These are phyloP conservation scores for Parmelia sp. DNA, from an alignment of 495 filamentous ascomycete genomes.

Conservation along the genomic window DNA sequence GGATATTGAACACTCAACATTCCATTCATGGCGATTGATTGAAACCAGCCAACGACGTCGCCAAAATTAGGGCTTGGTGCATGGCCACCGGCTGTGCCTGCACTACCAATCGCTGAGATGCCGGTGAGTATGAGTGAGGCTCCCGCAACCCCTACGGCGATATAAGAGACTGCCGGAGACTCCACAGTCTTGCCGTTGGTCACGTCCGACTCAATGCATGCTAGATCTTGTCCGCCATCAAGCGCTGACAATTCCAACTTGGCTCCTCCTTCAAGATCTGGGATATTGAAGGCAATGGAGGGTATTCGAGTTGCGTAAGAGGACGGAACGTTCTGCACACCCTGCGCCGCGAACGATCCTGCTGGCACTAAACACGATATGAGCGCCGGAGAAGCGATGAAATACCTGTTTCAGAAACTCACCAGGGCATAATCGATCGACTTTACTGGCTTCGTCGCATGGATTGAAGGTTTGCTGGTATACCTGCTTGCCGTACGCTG, in stretches of 20 bases:
- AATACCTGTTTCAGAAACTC: slow-evolving; percentile 31
- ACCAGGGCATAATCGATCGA: slow-evolving; percentile 78
- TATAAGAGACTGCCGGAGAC: slow-evolving; percentile 72
- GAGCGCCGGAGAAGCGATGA: background rate
- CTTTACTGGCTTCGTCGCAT: slow-evolving; percentile 57
- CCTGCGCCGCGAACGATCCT: slow-evolving; percentile 66
- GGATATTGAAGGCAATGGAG: slow-evolving; percentile 82
- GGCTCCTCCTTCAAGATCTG: slow-evolving; percentile 83
- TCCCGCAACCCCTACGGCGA: slow-evolving; percentile 81
- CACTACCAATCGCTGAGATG: slow-evolving; percentile 61
- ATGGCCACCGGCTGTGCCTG: slow-evolving; percentile 55
- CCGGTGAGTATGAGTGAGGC: slow-evolving; percentile 72
- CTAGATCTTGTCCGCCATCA: slow-evolving; percentile 55
- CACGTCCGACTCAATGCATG: slow-evolving; percentile 76
- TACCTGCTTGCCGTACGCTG: slow-evolving; percentile 77
- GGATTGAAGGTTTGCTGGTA: slow-evolving; percentile 80
- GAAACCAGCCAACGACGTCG: slow-evolving; percentile 86
- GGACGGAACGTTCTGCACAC: slow-evolving; percentile 60
- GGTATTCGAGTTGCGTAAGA: slow-evolving; percentile 71
- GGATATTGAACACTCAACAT: slow-evolving; percentile 92
- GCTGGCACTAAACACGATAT: slow-evolving; percentile 52
- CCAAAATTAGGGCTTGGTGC: slow-evolving; percentile 76
- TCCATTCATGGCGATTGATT: slow-evolving; percentile 87
- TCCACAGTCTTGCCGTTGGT: slow-evolving; percentile 78
- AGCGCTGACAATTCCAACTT: slow-evolving; percentile 65